phyloP scores from a whole-genome alignment of 768 basidiomycete genomes.

The Russula compacta region DNA sequence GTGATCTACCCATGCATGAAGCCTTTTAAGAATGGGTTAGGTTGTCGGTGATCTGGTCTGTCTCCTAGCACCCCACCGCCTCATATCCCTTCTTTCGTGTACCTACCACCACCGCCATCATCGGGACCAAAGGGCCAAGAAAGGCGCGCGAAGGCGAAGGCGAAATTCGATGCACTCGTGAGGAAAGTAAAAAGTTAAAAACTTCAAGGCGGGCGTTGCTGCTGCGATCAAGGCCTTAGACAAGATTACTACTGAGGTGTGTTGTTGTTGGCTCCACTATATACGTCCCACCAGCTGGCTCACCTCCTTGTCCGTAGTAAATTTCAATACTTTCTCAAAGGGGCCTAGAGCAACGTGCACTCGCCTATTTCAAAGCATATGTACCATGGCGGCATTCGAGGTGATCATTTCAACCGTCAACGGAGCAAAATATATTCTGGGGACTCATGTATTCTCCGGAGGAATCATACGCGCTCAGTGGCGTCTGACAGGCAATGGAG shows the following conservation, averaged over 20 bases:
- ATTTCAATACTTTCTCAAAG: neutral
- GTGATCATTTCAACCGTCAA: neutral
- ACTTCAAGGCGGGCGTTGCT: neutral
- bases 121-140: neutral
- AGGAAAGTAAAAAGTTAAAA: neutral
- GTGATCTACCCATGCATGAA: no score
- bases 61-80: neutral
- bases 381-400: neutral
- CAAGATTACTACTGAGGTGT: neutral
- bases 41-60: no score
- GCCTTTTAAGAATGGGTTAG: no score
- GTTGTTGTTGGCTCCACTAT: no score
- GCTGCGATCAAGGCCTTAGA: neutral
- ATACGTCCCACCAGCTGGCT: neutral
- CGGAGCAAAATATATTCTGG: no score
- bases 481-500: neutral
- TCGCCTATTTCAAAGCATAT: neutral
- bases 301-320: neutral
- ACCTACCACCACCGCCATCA: no score
- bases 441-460: neutral
- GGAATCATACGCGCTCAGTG: neutral
- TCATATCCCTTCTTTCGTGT: no score
- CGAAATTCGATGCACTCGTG: neutral
- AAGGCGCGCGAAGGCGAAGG: neutral
- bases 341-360: neutral